Percentiles rank a stretch among this genome's conserved stretches.
Evolutionary conservation across 495 filamentous ascomycete genomes (phyloP).

Genomic region (Daldinia concentrica): DNA sequence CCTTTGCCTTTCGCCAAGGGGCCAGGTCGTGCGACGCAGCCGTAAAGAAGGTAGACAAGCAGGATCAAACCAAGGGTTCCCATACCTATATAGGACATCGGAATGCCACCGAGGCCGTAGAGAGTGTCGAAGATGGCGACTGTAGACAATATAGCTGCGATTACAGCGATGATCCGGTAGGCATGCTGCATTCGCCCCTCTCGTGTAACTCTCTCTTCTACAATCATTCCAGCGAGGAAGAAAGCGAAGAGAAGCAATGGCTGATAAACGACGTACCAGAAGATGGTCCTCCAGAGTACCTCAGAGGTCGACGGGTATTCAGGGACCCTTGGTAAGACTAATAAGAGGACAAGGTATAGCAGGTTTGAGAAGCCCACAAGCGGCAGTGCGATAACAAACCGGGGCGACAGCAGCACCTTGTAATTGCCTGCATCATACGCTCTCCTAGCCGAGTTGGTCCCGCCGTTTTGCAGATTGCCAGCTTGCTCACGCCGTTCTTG

Average conservation of each 20-base stretch:
- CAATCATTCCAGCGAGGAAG: conserved; percentile 39
- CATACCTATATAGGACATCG: conserved; percentile 43
- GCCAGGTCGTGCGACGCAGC: conserved; percentile 33
- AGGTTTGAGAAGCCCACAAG: conserved; percentile 36
- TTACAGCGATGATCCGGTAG: conserved; percentile 29
- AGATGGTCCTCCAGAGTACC: conserved; percentile 36
- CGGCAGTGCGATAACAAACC: conserved; percentile 37
- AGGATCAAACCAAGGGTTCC: conserved; percentile 31
- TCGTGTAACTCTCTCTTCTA: conserved; percentile 31
- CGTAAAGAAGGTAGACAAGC: conserved; percentile 39
- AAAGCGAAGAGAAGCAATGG: conserved; percentile 36
- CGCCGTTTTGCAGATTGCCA: conserved; percentile 6
- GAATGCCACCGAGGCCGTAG: conserved; percentile 39
- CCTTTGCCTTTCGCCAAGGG: conserved; percentile 38
- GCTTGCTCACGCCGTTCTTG: conserved; percentile 3
- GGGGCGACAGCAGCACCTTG: conserved; percentile 36
- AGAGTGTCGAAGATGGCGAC: conserved; percentile 36
- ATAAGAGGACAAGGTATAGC: conserved; percentile 32
- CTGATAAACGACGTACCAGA: conserved; percentile 39
- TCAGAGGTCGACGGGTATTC: conserved; percentile 30
- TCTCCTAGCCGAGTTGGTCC: conserved; percentile 4
- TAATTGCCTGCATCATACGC: conserved; percentile 15
- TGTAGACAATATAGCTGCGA: conserved; percentile 24
- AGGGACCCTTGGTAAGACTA: conserved; percentile 34
- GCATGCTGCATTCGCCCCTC: conserved; percentile 24